phyloP scores from a whole-genome alignment of 306 rosid genomes.

The Rosa lucieae region DNA sequence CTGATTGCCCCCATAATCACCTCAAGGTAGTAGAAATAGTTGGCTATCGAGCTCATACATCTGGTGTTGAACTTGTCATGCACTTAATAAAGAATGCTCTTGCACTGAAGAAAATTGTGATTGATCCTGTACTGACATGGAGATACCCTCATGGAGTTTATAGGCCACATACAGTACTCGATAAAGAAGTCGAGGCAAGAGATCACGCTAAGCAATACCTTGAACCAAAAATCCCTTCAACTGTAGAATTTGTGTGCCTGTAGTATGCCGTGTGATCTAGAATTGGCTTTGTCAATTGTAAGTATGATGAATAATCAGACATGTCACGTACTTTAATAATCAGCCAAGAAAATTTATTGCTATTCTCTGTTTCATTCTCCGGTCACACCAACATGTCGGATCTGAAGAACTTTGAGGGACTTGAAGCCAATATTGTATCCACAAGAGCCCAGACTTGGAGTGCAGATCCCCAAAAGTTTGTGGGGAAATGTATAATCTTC shows the following conservation, averaged over 20 bases:
- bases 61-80: neutral
- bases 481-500: neutral
- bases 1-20: neutral
- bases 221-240: neutral
- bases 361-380: neutral
- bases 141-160: neutral
- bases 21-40: neutral
- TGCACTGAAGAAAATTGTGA: neutral
- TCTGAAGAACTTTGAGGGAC: neutral
- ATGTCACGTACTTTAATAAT: neutral
- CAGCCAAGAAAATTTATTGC: no score
- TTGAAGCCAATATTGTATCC: neutral
- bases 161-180: neutral
- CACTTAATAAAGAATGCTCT: neutral
- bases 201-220: neutral
- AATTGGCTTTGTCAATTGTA: neutral
- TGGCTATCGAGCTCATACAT: neutral
- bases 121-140: neutral
- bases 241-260: neutral
- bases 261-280: neutral
- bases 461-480: neutral
- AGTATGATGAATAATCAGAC: no score
- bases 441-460: neutral
- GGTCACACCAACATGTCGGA: neutral
- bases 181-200: neutral